phyloP scores from a whole-genome alignment of 1,139 yeast species.

The Candida sp. region DNA sequence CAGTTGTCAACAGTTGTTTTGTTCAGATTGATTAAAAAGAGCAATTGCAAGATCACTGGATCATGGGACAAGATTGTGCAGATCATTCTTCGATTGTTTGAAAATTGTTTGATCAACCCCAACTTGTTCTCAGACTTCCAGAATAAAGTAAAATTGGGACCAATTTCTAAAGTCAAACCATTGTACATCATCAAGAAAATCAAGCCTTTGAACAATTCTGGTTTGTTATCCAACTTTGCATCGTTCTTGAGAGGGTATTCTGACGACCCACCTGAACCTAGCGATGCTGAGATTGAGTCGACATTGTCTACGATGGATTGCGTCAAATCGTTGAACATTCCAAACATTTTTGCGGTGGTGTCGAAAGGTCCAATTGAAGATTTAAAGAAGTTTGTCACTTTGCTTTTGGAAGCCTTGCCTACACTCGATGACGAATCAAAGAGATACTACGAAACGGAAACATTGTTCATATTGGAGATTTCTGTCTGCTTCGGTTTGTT shows the following conservation, averaged over 20 bases:
- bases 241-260: constrained; percentile 88
- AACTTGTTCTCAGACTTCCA: constrained; percentile 72
- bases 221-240: constrained; percentile 87
- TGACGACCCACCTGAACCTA: constrained; percentile 85
- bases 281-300: constrained; percentile 89
- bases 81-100: constrained; percentile 68
- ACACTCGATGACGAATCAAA: constrained; percentile 38
- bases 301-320: constrained; percentile 87
- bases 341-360: constrained; percentile 51
- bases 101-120: constrained; percentile 73
- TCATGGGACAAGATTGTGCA: constrained; percentile 69
- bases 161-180: constrained; percentile 67
- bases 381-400: constrained; percentile 21
- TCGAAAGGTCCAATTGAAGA: constrained; percentile 33
- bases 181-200: constrained; percentile 65
- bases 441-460: constrained; percentile 56
- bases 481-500: constrained; percentile 54
- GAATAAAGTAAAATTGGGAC: constrained; percentile 49
- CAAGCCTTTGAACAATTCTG: constrained; percentile 66
- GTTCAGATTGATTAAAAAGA: constrained; percentile 73
- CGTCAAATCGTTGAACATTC: constrained; percentile 66
- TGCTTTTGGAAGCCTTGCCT: constrained; percentile 37
- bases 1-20: constrained; percentile 88
- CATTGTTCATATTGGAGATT: constrained; percentile 59
- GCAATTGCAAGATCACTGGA: constrained; percentile 48